A percentile compares a stretch with the other conserved stretches of the same genome.
Conservation (phyloP, 2,329 filamentous ascomycete species). For the Stagonosporopsis vannaccii region DNA sequence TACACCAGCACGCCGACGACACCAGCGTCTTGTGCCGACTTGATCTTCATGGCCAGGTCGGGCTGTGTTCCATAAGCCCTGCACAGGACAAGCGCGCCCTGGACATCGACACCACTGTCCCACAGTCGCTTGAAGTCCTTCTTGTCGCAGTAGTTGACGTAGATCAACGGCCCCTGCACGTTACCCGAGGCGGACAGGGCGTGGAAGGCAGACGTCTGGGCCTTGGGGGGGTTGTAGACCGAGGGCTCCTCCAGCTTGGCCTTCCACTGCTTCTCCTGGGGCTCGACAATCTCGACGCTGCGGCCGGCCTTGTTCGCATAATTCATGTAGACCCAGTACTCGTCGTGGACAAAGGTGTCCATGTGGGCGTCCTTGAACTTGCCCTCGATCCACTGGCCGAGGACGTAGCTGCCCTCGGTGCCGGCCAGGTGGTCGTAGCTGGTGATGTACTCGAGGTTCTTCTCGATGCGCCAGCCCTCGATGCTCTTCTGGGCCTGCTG, state of each 20-base stretch:
- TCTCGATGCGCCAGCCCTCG: slow-evolving; percentile 67
- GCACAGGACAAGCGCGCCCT: slow-evolving; percentile 84
- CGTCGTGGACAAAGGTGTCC: slow-evolving; percentile 77
- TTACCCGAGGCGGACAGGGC: slow-evolving; percentile 87
- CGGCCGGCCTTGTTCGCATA: slow-evolving; percentile 82
- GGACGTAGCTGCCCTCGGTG: slow-evolving; percentile 88
- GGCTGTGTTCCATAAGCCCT: slow-evolving; percentile 77
- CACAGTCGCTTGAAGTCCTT: slow-evolving; percentile 80
- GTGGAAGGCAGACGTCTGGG: slow-evolving; percentile 82
- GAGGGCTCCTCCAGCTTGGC: slow-evolving; percentile 84
- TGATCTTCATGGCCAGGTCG: slow-evolving; percentile 82
- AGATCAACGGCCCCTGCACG: slow-evolving; percentile 84
- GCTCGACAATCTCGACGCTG: slow-evolving; percentile 79
- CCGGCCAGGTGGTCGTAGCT: slow-evolving; percentile 89
- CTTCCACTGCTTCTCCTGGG: slow-evolving; percentile 74
- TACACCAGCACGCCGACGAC: slow-evolving; percentile 91
- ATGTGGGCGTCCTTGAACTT: slow-evolving; percentile 76
- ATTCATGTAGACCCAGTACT: slow-evolving; percentile 87
- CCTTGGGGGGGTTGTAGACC: slow-evolving; percentile 64
- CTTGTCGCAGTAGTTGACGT: slow-evolving; percentile 88
- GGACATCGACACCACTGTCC: slow-evolving; percentile 74
- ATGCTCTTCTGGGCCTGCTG: slow-evolving; percentile 76
- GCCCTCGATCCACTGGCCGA: slow-evolving; percentile 83
- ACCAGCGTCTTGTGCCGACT: slow-evolving; percentile 85
- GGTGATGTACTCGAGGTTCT: slow-evolving; percentile 79